These are phyloP conservation scores for Ramaria sp. DNA, from an alignment of 768 basidiomycete genomes.

Conservation along the genomic window DNA sequence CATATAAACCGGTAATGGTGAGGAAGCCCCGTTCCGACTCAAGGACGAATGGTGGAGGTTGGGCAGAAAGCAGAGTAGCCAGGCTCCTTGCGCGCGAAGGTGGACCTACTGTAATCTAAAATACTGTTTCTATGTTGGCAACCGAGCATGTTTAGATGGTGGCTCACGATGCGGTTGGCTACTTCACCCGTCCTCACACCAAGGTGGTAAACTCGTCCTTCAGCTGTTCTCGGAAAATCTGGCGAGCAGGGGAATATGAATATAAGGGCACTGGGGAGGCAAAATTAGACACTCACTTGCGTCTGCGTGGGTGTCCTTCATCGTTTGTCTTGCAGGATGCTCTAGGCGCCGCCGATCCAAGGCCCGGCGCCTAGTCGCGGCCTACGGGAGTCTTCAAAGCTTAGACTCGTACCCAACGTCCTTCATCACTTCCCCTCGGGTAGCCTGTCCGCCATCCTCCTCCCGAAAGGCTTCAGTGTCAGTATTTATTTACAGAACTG, in stretches of 20 bases:
- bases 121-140: not conserved
- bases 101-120: conserved; percentile 64
- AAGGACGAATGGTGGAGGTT: conserved; percentile 30
- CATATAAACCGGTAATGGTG: conserved; percentile 59
- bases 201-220: conserved; percentile 71
- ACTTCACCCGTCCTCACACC: conserved; percentile 68
- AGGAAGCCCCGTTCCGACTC: conserved; percentile 68
- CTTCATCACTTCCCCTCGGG: no score
- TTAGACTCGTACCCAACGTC: no score
- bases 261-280: not conserved
- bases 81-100: conserved; percentile 54
- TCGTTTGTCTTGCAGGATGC: conserved; percentile 16
- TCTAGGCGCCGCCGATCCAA: no score
- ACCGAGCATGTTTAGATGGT: conserved; percentile 12
- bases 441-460: no score
- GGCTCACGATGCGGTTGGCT: conserved; percentile 63
- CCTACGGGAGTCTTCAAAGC: no score
- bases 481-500: no score
- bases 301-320: conserved; percentile 55
- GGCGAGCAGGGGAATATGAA: conserved; percentile 2
- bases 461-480: no score
- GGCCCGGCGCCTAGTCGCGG: no score
- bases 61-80: conserved; percentile 47
- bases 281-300: conserved; percentile 39
- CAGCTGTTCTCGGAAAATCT: conserved; percentile 73